Base-by-base conservation (phyloP, 2,329 filamentous ascomycete species). In the Penicillium sp. region DNA sequence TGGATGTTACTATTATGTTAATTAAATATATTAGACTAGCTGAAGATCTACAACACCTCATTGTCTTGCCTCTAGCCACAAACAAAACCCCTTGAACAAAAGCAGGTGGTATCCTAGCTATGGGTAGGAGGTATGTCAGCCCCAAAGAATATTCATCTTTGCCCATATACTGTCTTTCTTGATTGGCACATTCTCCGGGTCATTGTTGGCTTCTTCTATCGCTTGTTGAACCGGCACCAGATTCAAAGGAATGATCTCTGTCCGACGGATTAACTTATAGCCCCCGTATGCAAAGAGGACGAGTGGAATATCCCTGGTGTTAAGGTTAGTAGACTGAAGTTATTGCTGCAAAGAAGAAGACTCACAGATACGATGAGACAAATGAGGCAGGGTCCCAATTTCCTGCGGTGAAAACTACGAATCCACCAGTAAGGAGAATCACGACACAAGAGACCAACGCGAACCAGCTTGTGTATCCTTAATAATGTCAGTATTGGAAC, bases 381-480 rank as follows among this genome's bases (percentile, higher is more conserved):
- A 88, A 88, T 1, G 73, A 76, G 21, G 79, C 79, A 0, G 82
- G 67, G 55, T 82, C 76, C 84, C 85, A 88, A 57, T 84, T 81
- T 2, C 85, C 85, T 37, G 73, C 73, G 1, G 84, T 85, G 58
- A 88, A 88, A 4, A 85, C 83, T 2, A 77, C 40, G 63, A 91
- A 91, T 0, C 89, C 89, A 38, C 85, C 84, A 4, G 89, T 91
- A 41, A 91, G 78, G 4, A 92, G 75, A 59, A 91, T 87, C 41
- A 89, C 72, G 29, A 86, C 76, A 67, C 81, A 84, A 61, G 87
- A 83, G 59, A 79, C 69, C 6, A 93, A 77, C 0, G 84, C 83
- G 9, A 77, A 73, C 63, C 81, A 87, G 0, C 89, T 89, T 13
- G 81, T 83, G 62, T 86, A 86, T 13, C 80, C 83, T 86, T 54